Percentiles rank a stretch among this genome's conserved stretches.
Evolutionary conservation across 192 early-diverging fungal species (phyloP).

Genomic region (Mortierella claussenii): DNA sequence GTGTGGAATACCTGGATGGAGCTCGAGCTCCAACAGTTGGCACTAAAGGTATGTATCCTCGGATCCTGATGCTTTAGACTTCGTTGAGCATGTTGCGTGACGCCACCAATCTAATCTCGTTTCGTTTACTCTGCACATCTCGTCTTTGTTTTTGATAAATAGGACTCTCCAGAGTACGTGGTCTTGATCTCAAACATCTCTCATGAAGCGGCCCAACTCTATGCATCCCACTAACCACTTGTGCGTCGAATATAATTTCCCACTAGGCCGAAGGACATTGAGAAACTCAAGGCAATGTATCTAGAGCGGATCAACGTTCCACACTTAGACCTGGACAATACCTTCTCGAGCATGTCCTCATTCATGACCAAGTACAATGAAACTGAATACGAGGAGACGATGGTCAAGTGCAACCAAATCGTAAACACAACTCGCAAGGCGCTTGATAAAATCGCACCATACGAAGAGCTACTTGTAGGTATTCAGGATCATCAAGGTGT

Average conservation of each 20-base stretch:
- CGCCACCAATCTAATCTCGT: too few relatives aligned
- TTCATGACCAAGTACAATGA: constrained; percentile 68
- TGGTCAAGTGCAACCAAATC: constrained; percentile 61
- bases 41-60: constrained; percentile 20
- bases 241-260: too few relatives aligned
- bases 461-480: constrained; percentile 65
- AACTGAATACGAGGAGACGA: constrained; percentile 63
- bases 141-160: constrained; percentile 30
- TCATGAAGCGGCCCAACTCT: too few relatives aligned
- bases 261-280: constrained; percentile 28
- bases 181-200: too few relatives aligned
- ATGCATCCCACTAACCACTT: too few relatives aligned
- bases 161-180: constrained; percentile 48
- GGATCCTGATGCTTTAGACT: neutral
- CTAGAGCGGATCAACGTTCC: constrained; percentile 19
- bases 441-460: constrained; percentile 56
- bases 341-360: constrained; percentile 69
- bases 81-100: too few relatives aligned
- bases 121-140: too few relatives aligned
- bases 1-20: constrained; percentile 70
- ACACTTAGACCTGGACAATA: constrained; percentile 63
- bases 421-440: constrained; percentile 54
- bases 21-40: constrained; percentile 67
- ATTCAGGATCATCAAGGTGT: too few relatives aligned
- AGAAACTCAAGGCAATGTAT: constrained; percentile 31